phyloP scores from a whole-genome alignment of 78 protist species.

The Dictyostelium capitatum region DNA sequence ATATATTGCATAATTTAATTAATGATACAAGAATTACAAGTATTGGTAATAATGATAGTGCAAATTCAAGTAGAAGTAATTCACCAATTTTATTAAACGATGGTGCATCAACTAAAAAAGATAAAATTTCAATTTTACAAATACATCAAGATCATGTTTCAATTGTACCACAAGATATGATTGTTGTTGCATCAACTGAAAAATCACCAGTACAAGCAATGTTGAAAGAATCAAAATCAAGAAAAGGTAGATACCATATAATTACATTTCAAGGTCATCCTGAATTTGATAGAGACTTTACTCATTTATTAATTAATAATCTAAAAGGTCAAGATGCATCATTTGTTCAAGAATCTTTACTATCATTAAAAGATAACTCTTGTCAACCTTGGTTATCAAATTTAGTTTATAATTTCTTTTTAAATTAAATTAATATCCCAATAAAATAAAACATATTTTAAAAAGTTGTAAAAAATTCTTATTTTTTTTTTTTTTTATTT shows the following conservation, averaged over 20 bases:
- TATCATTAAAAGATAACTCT: not conserved
- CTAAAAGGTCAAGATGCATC: not conserved
- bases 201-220: constrained; percentile 26
- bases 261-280: constrained; percentile 71
- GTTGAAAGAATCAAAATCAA: not conserved
- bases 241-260: not conserved
- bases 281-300: not conserved
- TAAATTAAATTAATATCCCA: not conserved
- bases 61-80: constrained; percentile 5
- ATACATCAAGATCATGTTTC: constrained; percentile 69
- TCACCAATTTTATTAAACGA: constrained; percentile 1
- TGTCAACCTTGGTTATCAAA: constrained; percentile 22
- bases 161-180: constrained; percentile 22
- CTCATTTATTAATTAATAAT: constrained; percentile 15
- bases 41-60: not conserved
- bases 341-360: not conserved
- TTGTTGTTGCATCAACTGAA: not conserved
- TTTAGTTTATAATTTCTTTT: constrained; percentile 12
- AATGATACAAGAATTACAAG: not conserved
- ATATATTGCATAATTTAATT: not conserved
- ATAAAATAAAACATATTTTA: no score
- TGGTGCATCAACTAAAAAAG: constrained; percentile 12
- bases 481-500: no score
- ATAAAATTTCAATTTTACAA: not conserved
- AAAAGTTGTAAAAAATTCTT: no score